Percentiles rank a stretch among this genome's conserved stretches.
These are phyloP conservation scores for Zymoseptoria passerinii DNA, from an alignment of 2,329 filamentous ascomycete genomes.

Conservation along the genomic window DNA sequence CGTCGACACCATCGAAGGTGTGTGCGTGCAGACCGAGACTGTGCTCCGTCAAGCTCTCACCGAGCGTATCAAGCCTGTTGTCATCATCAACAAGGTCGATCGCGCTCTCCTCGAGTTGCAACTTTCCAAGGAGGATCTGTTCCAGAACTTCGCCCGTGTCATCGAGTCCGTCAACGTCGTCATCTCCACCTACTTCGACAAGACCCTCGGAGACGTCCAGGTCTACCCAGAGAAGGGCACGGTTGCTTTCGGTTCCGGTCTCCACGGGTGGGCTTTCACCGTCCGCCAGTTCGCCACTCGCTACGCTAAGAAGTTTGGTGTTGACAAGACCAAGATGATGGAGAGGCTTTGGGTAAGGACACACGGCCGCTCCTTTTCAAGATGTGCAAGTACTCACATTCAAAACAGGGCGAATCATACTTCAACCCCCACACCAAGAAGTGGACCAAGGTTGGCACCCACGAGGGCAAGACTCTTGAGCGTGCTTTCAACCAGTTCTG, in stretches of 20 bases:
- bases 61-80: conserved; percentile 99
- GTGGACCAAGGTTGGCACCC: conserved; percentile 82
- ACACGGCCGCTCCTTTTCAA: not conserved
- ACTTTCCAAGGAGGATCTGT: conserved; percentile 96
- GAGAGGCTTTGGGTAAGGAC: conserved; percentile 90
- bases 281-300: conserved; percentile 91
- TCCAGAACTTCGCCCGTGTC: conserved; percentile 99
- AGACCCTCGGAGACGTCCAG: conserved; percentile 92
- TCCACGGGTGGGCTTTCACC: conserved; percentile 99
- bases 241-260: conserved; percentile 97
- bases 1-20: conserved; percentile 99
- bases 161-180: conserved; percentile 99
- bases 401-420: conserved; percentile 76
- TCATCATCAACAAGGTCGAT: conserved; percentile 99
- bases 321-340: conserved; percentile 99
- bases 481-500: conserved; percentile 99
- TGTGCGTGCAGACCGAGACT: conserved; percentile 99
- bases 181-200: conserved; percentile 98
- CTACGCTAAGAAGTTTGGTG: conserved; percentile 99
- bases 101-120: conserved; percentile 98
- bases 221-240: conserved; percentile 97
- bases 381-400: conserved; percentile 12
- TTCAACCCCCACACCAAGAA: conserved; percentile 99
- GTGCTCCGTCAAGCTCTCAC: conserved; percentile 96
- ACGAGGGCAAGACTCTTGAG: conserved; percentile 84